These are phyloP conservation scores for Microbotryum intermedium DNA, from an alignment of 1,284 basidiomycete genomes.

Conservation along the genomic window DNA sequence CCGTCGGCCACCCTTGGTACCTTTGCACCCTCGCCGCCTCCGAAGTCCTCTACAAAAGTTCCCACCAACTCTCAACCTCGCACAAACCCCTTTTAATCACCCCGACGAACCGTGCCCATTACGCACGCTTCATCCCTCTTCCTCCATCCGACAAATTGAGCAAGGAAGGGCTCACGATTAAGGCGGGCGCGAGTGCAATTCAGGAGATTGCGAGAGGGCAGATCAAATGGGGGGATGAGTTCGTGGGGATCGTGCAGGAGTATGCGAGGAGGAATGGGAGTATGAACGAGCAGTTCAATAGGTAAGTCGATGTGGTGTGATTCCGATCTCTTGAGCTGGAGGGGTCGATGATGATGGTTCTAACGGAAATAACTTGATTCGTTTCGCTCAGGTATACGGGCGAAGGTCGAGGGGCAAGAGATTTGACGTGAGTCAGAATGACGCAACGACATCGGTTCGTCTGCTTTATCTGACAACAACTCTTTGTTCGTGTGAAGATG, in stretches of 20 bases:
- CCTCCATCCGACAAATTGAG: background rate
- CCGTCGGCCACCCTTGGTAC: conserved; percentile 44
- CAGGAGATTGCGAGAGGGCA: conserved; percentile 28
- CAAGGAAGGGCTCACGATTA: background rate
- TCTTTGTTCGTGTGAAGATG: conserved; percentile 8
- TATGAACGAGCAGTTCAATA: conserved; percentile 43
- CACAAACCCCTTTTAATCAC: conserved; percentile 37
- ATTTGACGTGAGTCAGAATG: conserved; percentile 20
- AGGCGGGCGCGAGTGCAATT: conserved; percentile 5
- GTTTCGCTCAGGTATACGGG: conserved; percentile 8
- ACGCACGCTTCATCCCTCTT: conserved; percentile 4
- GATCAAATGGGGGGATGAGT: conserved; percentile 37
- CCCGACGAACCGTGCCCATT: conserved; percentile 4
- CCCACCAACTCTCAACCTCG: conserved; percentile 36
- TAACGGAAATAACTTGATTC: background rate
- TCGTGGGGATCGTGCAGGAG: conserved; percentile 33
- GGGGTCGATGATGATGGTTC: conserved; percentile 21
- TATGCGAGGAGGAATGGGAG: conserved; percentile 34
- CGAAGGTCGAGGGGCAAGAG: conserved; percentile 15
- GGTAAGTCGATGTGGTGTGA: conserved; percentile 30
- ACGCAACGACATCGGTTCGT: background rate
- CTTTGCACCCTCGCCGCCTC: conserved; percentile 42
- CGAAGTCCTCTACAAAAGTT: conserved; percentile 39
- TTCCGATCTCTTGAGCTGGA: background rate
- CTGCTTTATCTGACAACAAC: background rate